A percentile compares a stretch with the other conserved stretches of the same genome.
phyloP scores from a whole-genome alignment of 1,284 basidiomycete species.

The Tremellales sp. region DNA sequence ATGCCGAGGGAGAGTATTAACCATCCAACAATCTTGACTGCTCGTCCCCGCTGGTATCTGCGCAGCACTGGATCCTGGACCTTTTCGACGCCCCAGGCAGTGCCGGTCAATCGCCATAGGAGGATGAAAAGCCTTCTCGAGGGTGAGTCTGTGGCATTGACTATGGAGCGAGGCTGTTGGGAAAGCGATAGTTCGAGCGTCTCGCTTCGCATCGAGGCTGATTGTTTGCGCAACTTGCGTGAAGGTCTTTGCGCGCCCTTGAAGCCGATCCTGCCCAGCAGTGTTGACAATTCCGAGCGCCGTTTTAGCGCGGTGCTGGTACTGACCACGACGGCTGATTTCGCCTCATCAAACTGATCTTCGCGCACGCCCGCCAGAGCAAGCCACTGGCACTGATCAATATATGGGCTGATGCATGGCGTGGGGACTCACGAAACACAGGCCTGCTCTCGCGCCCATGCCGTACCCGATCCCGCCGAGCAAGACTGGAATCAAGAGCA shows the following conservation, averaged over 20 bases:
- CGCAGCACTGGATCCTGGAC: not conserved
- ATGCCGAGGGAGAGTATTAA: not conserved
- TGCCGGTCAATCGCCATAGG: slow-evolving; percentile 1
- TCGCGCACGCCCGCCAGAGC: not conserved
- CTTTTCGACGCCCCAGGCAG: not conserved
- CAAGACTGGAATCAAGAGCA: slow-evolving; percentile 1
- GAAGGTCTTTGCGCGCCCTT: no score
- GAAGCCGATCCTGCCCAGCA: no score
- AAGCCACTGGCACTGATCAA: not conserved
- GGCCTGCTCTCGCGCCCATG: not conserved
- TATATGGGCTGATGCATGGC: not conserved
- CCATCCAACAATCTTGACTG: slow-evolving; percentile 1
- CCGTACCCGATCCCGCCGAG: slow-evolving; percentile 3
- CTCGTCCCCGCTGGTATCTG: not conserved
- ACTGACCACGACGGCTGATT: no score
- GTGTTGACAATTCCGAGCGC: no score
- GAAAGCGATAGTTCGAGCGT: no score
- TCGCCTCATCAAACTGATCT: not conserved
- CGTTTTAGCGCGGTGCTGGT: no score
- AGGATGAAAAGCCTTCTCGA: no score
- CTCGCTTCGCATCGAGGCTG: no score
- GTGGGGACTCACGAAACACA: slow-evolving; percentile 3
- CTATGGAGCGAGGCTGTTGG: no score
- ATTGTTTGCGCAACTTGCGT: no score
- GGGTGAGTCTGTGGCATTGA: no score